A percentile compares a stretch with the other conserved stretches of the same genome.
phyloP scores from a whole-genome alignment of 306 rosid species.

The Betula pendula region DNA sequence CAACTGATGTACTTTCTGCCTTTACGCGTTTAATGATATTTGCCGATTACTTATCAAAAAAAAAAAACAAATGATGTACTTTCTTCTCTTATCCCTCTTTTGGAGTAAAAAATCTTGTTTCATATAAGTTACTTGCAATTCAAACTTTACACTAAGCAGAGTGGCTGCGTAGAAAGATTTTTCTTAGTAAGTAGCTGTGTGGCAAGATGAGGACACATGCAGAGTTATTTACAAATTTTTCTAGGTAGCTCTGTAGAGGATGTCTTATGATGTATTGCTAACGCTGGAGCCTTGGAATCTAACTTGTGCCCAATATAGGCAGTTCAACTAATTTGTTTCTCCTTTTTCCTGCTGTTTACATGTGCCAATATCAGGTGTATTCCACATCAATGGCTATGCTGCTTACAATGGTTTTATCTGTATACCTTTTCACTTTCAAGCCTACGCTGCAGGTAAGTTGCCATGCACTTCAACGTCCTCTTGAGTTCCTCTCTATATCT shows the following conservation, averaged over 20 bases:
- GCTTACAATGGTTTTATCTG: constrained; percentile 72
- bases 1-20: neutral
- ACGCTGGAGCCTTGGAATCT: neutral
- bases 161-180: neutral
- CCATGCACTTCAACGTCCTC: neutral
- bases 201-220: neutral
- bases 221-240: neutral
- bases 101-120: neutral
- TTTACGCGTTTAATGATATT: too few species aligned
- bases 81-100: neutral
- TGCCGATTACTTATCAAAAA: too few species aligned
- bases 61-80: neutral
- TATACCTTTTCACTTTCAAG: constrained; percentile 76
- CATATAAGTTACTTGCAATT: neutral
- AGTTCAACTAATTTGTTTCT: neutral
- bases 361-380: constrained; percentile 55
- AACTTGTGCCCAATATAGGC: neutral
- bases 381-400: constrained; percentile 99
- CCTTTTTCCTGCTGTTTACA: constrained; percentile 3
- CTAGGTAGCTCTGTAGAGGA: neutral
- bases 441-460: constrained; percentile 79
- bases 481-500: neutral
- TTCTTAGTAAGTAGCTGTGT: neutral
- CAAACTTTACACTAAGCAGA: neutral
- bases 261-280: neutral